Evolutionary conservation across 108 stramenopile species (phyloP).

Genomic region (Nitzschia palea): DNA sequence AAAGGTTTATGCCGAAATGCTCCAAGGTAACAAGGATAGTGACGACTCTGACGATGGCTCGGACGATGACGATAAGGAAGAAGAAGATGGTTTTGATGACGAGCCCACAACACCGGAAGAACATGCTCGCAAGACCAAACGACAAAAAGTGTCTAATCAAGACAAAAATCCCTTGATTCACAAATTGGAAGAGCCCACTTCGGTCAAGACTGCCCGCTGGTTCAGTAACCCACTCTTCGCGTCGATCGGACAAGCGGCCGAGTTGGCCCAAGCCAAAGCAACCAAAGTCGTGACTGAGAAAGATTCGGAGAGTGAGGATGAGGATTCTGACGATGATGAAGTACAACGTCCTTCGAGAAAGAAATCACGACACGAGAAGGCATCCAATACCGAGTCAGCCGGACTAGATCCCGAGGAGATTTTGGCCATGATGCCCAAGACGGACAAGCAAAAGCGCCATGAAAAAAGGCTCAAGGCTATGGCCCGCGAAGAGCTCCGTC

Average conservation of each 20-base stretch:
- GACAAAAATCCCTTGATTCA: conserved; percentile 78
- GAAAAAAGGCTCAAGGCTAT: conserved; percentile 91
- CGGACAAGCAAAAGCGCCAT: conserved; percentile 95
- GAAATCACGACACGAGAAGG: conserved; percentile 30
- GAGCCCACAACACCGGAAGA: conserved; percentile 57
- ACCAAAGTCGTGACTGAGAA: conserved; percentile 24
- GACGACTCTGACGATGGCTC: conserved; percentile 55
- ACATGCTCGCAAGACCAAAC: conserved; percentile 44
- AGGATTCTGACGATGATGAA: conserved; percentile 23
- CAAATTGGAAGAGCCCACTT: conserved; percentile 75
- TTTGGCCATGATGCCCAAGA: conserved; percentile 92
- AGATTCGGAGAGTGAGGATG: conserved; percentile 46
- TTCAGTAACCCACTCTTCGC: conserved; percentile 93
- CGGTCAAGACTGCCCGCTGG: conserved; percentile 88
- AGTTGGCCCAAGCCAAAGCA: conserved; percentile 48
- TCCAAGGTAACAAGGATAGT: conserved; percentile 64
- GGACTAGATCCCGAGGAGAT: conserved; percentile 74
- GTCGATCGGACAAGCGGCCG: conserved; percentile 66
- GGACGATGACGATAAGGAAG: conserved; percentile 42
- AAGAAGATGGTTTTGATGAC: conserved; percentile 57
- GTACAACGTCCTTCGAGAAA: conserved; percentile 6
- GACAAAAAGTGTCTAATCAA: background rate
- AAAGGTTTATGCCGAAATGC: conserved; percentile 71
- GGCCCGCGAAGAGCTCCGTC: conserved; percentile 84
- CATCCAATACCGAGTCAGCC: conserved; percentile 2